Evolutionary conservation across 2,329 filamentous ascomycete species (phyloP).

Genomic region (Ceratocystis harringtonii): DNA sequence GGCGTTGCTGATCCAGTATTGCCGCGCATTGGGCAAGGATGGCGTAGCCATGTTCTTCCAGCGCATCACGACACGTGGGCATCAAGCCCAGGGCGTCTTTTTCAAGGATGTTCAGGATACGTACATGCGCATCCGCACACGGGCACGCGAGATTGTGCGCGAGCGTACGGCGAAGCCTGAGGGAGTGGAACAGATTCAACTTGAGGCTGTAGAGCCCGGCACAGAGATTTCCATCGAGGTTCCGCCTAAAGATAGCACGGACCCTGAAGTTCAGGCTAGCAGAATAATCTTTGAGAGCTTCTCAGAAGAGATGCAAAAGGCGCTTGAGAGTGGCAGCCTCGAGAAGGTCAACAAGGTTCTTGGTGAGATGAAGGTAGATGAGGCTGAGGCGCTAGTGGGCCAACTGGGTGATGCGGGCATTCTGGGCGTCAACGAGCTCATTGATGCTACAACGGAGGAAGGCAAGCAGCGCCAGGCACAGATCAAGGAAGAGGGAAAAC

Average conservation of each 20-base stretch:
- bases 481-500: constrained; percentile 41
- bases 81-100: constrained; percentile 85
- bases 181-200: constrained; percentile 88
- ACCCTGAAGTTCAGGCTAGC: constrained; percentile 47
- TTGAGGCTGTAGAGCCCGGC: constrained; percentile 87
- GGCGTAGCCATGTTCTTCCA: constrained; percentile 92
- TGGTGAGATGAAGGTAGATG: constrained; percentile 74
- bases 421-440: constrained; percentile 78
- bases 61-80: constrained; percentile 74
- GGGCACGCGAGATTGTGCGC: constrained; percentile 54
- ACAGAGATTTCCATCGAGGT: constrained; percentile 83
- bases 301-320: constrained; percentile 62
- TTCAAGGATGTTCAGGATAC: constrained; percentile 83
- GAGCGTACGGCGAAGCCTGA: constrained; percentile 37
- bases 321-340: constrained; percentile 73
- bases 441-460: constrained; percentile 85
- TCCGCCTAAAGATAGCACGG: constrained; percentile 52
- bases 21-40: constrained; percentile 72
- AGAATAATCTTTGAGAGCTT: constrained; percentile 74
- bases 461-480: constrained; percentile 64
- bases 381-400: constrained; percentile 72
- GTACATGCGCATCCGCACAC: constrained; percentile 64
- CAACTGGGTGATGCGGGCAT: constrained; percentile 73
- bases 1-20: constrained; percentile 85
- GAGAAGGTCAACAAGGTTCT: constrained; percentile 48